A percentile compares a stretch with the other conserved stretches of the same genome.
These are phyloP conservation scores for Ophiostoma ips DNA, from an alignment of 2,329 filamentous ascomycete genomes.

Conservation along the genomic window DNA sequence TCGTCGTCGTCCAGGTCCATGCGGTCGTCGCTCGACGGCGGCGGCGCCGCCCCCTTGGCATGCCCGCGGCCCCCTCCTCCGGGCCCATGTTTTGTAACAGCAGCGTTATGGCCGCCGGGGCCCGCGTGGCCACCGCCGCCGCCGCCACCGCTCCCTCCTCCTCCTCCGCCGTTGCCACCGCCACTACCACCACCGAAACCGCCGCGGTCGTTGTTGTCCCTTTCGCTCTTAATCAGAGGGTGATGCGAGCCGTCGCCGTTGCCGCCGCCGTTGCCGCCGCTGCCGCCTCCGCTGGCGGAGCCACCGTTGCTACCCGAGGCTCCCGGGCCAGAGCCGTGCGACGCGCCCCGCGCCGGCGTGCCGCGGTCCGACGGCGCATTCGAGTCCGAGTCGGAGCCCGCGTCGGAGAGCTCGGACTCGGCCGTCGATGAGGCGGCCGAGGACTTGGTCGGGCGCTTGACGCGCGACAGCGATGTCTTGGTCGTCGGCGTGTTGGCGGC, in stretches of 20 bases:
- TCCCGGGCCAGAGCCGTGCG: slow-evolving; percentile 9
- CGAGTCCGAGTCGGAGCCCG: slow-evolving; percentile 40
- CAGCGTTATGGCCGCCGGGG: neutral
- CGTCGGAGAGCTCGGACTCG: slow-evolving; percentile 52
- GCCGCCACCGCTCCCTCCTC: too few relatives aligned
- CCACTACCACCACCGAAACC: slow-evolving; percentile 3
- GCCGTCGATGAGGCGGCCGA: slow-evolving; percentile 45
- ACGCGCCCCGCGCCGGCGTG: slow-evolving; percentile 22
- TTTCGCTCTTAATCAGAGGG: slow-evolving; percentile 5
- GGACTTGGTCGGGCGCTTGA: slow-evolving; percentile 47
- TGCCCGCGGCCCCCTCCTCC: slow-evolving; percentile 1
- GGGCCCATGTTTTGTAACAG: slow-evolving; percentile 6
- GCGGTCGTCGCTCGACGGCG: slow-evolving; percentile 34
- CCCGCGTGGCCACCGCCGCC: neutral
- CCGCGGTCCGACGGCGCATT: slow-evolving; percentile 33
- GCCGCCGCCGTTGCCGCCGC: slow-evolving; percentile 1
- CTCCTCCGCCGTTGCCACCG: neutral
- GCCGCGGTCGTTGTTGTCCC: slow-evolving; percentile 2
- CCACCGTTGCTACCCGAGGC: neutral
- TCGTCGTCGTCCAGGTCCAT: slow-evolving; percentile 51
- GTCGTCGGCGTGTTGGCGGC: slow-evolving; percentile 20
- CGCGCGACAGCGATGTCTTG: slow-evolving; percentile 48
- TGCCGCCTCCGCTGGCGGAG: neutral
- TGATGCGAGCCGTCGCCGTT: neutral
- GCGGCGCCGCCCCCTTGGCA: slow-evolving; percentile 4